Evolutionary conservation across 805 yeast species (phyloP).

Genomic region (Kazachstania africana): DNA sequence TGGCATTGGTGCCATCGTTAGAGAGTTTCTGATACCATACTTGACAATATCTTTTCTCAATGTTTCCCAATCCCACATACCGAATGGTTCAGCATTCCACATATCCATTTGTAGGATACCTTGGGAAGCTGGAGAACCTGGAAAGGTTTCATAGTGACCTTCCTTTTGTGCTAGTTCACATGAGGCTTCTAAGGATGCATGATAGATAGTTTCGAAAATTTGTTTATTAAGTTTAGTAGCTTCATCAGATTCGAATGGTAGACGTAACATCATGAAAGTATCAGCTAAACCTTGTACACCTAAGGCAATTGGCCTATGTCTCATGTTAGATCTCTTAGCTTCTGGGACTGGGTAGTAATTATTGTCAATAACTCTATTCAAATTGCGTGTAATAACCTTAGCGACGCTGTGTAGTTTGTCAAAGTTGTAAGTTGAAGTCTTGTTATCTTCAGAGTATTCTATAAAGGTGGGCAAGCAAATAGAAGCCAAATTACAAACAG

Average conservation of each 20-base stretch:
- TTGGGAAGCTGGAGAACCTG: constrained; percentile 81
- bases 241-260: constrained; percentile 77
- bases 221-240: constrained; percentile 68
- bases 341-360: constrained; percentile 72
- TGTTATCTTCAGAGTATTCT: constrained; percentile 30
- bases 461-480: constrained; percentile 75
- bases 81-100: constrained; percentile 71
- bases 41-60: constrained; percentile 44
- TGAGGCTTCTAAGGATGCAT: constrained; percentile 82
- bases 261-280: constrained; percentile 59
- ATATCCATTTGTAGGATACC: constrained; percentile 78
- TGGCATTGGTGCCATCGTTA: constrained; percentile 91
- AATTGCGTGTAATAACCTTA: constrained; percentile 64
- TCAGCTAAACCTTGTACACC: constrained; percentile 98
- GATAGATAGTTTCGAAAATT: constrained; percentile 91
- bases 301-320: constrained; percentile 81
- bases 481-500: constrained; percentile 90
- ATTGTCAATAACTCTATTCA: constrained; percentile 72
- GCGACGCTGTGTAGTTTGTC: constrained; percentile 58
- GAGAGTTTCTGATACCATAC: constrained; percentile 75
- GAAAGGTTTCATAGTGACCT: constrained; percentile 62
- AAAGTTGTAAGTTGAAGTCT: constrained; percentile 49
- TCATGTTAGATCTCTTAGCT: constrained; percentile 60
- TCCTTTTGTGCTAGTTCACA: constrained; percentile 56
- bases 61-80: constrained; percentile 72